These are phyloP conservation scores for Komagataella pastoris DNA, from an alignment of 805 yeast genomes.

Conservation along the genomic window DNA sequence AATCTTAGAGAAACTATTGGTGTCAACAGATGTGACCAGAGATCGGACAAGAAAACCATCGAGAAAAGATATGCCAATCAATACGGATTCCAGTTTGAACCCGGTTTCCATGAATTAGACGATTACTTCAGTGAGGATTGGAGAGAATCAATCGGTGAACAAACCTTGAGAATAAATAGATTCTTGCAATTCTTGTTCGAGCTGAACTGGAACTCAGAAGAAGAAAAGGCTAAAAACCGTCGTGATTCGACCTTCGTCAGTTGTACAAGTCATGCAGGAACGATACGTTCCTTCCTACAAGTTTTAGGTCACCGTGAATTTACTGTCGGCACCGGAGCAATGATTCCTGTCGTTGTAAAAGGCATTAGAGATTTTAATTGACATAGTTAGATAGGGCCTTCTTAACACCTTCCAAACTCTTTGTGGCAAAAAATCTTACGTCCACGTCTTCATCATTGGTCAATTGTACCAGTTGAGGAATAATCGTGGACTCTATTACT, in stretches of 20 bases:
- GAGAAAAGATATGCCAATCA: constrained; percentile 20
- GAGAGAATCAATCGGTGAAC: constrained; percentile 36
- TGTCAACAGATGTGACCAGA: constrained; percentile 43
- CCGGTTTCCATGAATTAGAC: constrained; percentile 36
- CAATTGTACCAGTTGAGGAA: constrained; percentile 55
- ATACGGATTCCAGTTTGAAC: constrained; percentile 29
- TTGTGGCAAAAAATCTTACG: constrained; percentile 73
- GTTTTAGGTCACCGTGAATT: constrained; percentile 42
- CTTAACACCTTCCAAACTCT: constrained; percentile 34
- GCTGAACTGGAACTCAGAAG: constrained; percentile 8
- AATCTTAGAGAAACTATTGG: constrained; percentile 50
- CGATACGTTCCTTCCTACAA: constrained; percentile 35
- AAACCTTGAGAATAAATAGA: constrained; percentile 30
- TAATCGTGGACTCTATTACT: constrained; percentile 35
- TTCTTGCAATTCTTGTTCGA: constrained; percentile 30
- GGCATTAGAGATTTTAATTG: constrained; percentile 15
- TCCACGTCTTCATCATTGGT: constrained; percentile 71
- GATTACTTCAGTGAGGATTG: constrained; percentile 25
- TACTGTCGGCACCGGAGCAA: constrained; percentile 52
- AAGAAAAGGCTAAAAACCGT: not conserved
- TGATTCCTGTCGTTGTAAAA: constrained; percentile 44
- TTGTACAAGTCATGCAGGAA: constrained; percentile 50
- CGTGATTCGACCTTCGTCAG: constrained; percentile 23
- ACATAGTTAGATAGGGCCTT: not conserved
- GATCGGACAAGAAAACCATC: constrained; percentile 27